Conservation (phyloP, 2,329 filamentous ascomycete species). For the Neocatenulostroma microsporum region DNA sequence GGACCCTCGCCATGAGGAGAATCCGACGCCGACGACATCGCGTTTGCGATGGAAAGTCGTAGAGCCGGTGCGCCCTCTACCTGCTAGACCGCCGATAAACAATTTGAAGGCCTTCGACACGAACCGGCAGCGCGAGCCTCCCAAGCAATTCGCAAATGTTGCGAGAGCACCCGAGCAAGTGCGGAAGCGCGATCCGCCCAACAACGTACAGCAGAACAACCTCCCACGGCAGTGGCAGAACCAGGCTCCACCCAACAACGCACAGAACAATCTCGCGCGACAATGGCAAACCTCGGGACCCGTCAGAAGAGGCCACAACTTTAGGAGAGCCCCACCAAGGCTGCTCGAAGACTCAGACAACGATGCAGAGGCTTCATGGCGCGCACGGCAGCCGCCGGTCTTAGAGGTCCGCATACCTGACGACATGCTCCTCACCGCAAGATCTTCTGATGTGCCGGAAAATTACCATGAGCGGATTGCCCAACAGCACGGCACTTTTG, state of each 20-base stretch:
- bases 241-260: too few species aligned
- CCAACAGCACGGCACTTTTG: slow-evolving; percentile 15
- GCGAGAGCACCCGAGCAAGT: background rate
- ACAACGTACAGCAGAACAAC: too few species aligned
- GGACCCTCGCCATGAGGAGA: slow-evolving; percentile 6
- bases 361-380: slow-evolving; percentile 15
- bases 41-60: slow-evolving; percentile 2
- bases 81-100: background rate
- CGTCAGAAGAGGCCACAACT: too few species aligned
- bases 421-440: slow-evolving; percentile 11
- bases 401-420: slow-evolving; percentile 16
- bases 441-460: slow-evolving; percentile 6
- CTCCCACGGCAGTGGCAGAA: too few species aligned
- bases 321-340: background rate
- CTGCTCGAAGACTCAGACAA: slow-evolving; percentile 11
- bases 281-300: too few species aligned
- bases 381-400: slow-evolving; percentile 8
- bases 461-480: slow-evolving; percentile 13
- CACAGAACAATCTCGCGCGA: too few species aligned
- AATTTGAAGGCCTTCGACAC: background rate
- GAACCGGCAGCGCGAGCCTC: background rate
- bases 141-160: too few species aligned
- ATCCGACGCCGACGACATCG: background rate
- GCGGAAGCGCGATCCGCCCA: background rate
- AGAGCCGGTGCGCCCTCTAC: background rate